These are phyloP conservation scores for Stachybotrys chartarum DNA, from an alignment of 2,329 filamentous ascomycete genomes.

Conservation along the genomic window DNA sequence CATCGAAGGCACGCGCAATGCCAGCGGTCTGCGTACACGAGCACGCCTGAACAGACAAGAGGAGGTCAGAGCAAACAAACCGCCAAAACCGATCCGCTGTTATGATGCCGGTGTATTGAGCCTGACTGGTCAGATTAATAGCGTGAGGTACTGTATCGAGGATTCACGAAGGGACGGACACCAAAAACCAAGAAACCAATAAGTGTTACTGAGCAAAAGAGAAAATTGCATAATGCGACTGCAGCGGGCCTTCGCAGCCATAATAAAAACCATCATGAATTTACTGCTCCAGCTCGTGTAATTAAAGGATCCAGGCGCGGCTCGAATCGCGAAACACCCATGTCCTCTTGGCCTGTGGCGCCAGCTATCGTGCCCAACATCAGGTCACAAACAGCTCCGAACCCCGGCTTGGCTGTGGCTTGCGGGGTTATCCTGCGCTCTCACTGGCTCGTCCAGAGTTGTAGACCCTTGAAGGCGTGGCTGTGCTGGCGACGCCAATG, in stretches of 20 bases:
- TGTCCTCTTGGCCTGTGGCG: not conserved
- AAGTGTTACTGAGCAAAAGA: not conserved
- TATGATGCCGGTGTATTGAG: too few species aligned
- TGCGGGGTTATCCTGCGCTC: not conserved
- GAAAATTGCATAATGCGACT: not conserved
- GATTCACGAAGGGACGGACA: too few species aligned
- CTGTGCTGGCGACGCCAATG: slow-evolving; percentile 10
- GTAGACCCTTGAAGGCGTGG: slow-evolving; percentile 4
- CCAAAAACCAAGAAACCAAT: not conserved
- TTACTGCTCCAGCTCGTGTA: not conserved
- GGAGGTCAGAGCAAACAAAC: too few species aligned
- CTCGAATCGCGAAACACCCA: not conserved
- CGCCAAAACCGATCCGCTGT: too few species aligned
- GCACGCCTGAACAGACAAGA: too few species aligned
- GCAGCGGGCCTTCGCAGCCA: not conserved
- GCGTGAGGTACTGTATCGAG: too few species aligned
- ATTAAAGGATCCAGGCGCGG: not conserved
- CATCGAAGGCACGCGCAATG: too few species aligned
- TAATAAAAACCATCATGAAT: not conserved
- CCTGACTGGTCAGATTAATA: too few species aligned
- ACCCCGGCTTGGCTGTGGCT: not conserved
- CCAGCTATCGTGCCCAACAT: not conserved
- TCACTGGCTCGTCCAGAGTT: not conserved
- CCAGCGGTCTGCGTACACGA: too few species aligned
- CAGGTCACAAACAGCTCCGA: not conserved